phyloP scores from a whole-genome alignment of 768 basidiomycete genomes.

The Pleurotus tuber-regium region DNA sequence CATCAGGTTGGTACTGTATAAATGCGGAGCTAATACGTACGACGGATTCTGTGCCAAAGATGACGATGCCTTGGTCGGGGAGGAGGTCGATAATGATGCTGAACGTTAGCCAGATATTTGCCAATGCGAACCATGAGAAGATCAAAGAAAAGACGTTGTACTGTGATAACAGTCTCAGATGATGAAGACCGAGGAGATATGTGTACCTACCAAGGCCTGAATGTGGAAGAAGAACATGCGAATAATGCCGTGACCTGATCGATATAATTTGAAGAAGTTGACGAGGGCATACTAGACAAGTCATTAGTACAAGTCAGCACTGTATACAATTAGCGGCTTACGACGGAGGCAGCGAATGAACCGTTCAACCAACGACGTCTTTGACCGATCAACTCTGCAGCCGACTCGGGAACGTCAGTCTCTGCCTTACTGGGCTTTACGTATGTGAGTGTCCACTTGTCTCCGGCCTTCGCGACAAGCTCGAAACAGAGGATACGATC shows the following conservation, averaged over 20 bases:
- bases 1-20: conserved; percentile 8
- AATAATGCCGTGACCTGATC: conserved; percentile 80
- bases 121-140: conserved; percentile 92
- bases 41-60: conserved; percentile 71
- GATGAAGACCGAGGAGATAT: neutral
- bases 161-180: conserved; percentile 30
- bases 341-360: conserved; percentile 89
- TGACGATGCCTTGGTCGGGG: conserved; percentile 44
- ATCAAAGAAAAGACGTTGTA: conserved; percentile 83
- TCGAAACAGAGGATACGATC: conserved; percentile 96
- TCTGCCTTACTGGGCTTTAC: conserved; percentile 97
- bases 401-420: conserved; percentile 94
- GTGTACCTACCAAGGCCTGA: conserved; percentile 55
- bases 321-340: conserved; percentile 30
- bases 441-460: conserved; percentile 83
- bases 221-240: conserved; percentile 97
- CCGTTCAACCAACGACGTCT: conserved; percentile 97
- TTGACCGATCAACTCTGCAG: conserved; percentile 90
- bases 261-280: conserved; percentile 89
- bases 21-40: conserved; percentile 41
- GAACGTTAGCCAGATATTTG: conserved; percentile 95
- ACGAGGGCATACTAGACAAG: conserved; percentile 75
- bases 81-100: conserved; percentile 91
- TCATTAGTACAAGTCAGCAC: neutral
- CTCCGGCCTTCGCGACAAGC: conserved; percentile 85